phyloP scores from a whole-genome alignment of 2,329 filamentous ascomycete genomes.

The Hirsutella thompsonii region DNA sequence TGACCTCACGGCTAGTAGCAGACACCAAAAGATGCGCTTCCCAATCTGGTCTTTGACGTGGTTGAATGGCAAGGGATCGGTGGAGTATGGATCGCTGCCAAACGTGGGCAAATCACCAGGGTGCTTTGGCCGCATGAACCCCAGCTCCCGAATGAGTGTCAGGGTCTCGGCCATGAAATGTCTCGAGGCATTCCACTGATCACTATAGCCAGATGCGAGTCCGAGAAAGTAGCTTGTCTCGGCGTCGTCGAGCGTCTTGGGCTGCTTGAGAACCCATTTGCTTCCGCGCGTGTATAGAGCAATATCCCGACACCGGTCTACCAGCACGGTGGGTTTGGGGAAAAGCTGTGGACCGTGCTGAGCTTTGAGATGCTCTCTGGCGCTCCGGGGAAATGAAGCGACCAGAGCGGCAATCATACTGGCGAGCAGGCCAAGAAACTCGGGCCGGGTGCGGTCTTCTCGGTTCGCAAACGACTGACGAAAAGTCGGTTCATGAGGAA shows the following conservation, averaged over 20 bases:
- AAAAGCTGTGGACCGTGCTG: slow-evolving; percentile 53
- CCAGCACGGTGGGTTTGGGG: slow-evolving; percentile 54
- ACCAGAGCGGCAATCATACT: slow-evolving; percentile 66
- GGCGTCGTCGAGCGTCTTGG: slow-evolving; percentile 39
- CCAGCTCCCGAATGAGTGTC: slow-evolving; percentile 54
- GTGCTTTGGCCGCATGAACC: slow-evolving; percentile 45
- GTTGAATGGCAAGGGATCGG: slow-evolving; percentile 40
- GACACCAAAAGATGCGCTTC: slow-evolving; percentile 73
- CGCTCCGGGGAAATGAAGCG: slow-evolving; percentile 62
- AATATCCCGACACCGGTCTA: slow-evolving; percentile 58
- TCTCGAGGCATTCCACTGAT: slow-evolving; percentile 53
- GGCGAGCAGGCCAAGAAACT: slow-evolving; percentile 57
- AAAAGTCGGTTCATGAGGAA: slow-evolving; percentile 69
- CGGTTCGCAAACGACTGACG: slow-evolving; percentile 53
- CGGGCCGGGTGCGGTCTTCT: slow-evolving; percentile 51
- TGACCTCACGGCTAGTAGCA: slow-evolving; percentile 59
- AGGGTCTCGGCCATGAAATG: slow-evolving; percentile 63
- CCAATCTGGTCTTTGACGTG: slow-evolving; percentile 62
- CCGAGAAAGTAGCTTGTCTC: slow-evolving; percentile 68
- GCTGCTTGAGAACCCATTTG: slow-evolving; percentile 32
- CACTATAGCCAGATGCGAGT: slow-evolving; percentile 52
- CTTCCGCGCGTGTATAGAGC: slow-evolving; percentile 54
- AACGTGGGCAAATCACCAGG: slow-evolving; percentile 24
- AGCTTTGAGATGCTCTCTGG: slow-evolving; percentile 52
- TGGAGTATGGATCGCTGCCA: slow-evolving; percentile 24